Conservation (phyloP, 1,284 basidiomycete species). For the Malassezia furfur region DNA sequence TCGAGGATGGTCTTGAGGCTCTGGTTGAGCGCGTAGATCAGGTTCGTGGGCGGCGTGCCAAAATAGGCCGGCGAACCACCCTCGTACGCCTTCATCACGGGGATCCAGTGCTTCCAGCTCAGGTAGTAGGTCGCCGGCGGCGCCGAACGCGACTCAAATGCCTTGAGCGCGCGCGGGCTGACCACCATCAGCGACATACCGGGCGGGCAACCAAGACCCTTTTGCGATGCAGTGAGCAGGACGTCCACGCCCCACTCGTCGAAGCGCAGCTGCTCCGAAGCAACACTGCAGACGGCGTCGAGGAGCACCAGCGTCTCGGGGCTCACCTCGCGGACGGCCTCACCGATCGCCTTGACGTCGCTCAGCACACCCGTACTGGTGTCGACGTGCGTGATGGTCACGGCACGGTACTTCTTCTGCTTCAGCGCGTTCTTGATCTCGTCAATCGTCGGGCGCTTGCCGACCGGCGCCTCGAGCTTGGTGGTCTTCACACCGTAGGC, state of each 20-base stretch:
- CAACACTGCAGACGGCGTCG: slow-evolving; percentile 91
- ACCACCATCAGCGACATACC: slow-evolving; percentile 79
- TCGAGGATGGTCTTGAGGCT: slow-evolving; percentile 66
- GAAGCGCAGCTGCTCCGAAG: slow-evolving; percentile 84
- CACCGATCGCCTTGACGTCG: slow-evolving; percentile 68
- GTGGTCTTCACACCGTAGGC: slow-evolving; percentile 86
- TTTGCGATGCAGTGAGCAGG: slow-evolving; percentile 81
- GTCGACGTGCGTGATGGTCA: slow-evolving; percentile 83
- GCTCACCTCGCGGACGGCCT: slow-evolving; percentile 65
- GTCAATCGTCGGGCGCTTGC: slow-evolving; percentile 59
- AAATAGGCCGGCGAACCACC: slow-evolving; percentile 41
- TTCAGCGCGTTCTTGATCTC: slow-evolving; percentile 65
- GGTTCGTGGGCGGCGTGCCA: slow-evolving; percentile 64
- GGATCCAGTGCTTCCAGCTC: slow-evolving; percentile 50
- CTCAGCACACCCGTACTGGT: slow-evolving; percentile 64
- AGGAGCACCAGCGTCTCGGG: slow-evolving; percentile 77
- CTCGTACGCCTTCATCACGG: slow-evolving; percentile 48
- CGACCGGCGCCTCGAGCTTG: slow-evolving; percentile 72
- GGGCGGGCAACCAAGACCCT: slow-evolving; percentile 89
- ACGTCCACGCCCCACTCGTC: slow-evolving; percentile 90
- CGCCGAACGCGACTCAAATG: slow-evolving; percentile 61
- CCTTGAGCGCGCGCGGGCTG: slow-evolving; percentile 69
- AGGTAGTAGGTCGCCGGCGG: slow-evolving; percentile 75
- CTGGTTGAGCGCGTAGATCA: slow-evolving; percentile 78
- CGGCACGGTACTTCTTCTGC: slow-evolving; percentile 74